Base-by-base conservation (phyloP, 306 rosid species). In the Crotalaria pallida region DNA sequence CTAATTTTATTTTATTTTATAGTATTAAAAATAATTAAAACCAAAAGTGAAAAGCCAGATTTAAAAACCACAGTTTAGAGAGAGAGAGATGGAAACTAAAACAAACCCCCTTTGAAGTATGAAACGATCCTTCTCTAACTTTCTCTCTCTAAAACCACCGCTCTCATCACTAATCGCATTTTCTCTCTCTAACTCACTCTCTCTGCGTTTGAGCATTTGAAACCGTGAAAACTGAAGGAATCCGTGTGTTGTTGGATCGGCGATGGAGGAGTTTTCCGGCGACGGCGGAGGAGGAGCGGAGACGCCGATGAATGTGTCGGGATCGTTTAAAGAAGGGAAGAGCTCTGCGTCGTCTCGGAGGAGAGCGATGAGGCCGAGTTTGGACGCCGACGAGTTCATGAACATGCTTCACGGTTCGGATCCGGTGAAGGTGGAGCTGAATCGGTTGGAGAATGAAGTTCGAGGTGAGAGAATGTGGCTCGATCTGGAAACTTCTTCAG, bases 341-440 rank as follows among this genome's bases (percentile, higher is more conserved):
- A 77, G 79, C 75, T 89, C n/a, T n/a, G n/a, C n/a, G n/a, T n/a
- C 96, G 40, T 89, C 93, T 12, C 70, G 97, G 81, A 87, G 99
- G 80, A 75, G 97, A 22, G 74, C 89, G 67, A 61, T 80, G 77
- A 77, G 96, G 91, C 97, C 88, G 77, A 95, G 99, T 58, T 58
- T 95, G 71, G 99, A 95, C 40, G 96, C 96, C 33, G 99, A 95
- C 23, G 99, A 95, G 88, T 85, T 95, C 80, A 63, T 95, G 48
- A 95, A 91, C 82, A 67, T 95, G 49, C 52, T 95, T 69, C 97
- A 89, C 84, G 99, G 99, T 59, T 95, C 99, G 93, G 97, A 95
- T 95, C 99, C 99, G 89, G 99, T 95, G 67, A 95, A 91, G 82
- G 86, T 95, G 69, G 99, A 95, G 93, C 99, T 95, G 69, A 95